Evolutionary conservation across 257 asterid genomes (phyloP).

Genomic region (Solanum tarapatanum): DNA sequence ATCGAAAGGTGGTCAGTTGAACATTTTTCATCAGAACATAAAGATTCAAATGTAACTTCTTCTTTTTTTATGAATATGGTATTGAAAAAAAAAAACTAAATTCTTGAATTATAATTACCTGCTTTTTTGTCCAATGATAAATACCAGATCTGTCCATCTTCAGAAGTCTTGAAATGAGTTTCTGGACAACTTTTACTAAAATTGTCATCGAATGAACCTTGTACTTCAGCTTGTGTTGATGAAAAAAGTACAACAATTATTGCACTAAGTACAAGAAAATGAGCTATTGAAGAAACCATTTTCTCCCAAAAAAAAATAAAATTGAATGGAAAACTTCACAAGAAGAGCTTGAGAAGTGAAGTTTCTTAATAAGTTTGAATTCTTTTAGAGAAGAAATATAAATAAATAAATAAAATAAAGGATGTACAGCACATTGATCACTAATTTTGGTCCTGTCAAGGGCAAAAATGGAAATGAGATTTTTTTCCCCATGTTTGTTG

Average conservation of each 20-base stretch:
- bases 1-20: background rate
- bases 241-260: constrained; percentile 9
- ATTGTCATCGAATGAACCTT: constrained; percentile 42
- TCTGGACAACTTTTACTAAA: constrained; percentile 82
- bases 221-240: constrained; percentile 19
- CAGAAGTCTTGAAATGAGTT: constrained; percentile 74
- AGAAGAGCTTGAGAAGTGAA: background rate
- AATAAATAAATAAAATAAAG: background rate
- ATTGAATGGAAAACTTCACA: background rate
- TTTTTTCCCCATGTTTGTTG: background rate
- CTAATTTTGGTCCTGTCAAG: background rate
- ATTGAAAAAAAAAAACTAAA: background rate
- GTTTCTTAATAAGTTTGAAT: constrained; percentile 7
- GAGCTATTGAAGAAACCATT: constrained; percentile 19
- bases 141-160: constrained; percentile 86
- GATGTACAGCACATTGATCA: background rate
- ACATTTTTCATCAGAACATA: no score
- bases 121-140: constrained; percentile 62
- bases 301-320: constrained; percentile 10
- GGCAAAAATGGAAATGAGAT: background rate
- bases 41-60: background rate
- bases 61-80: no score
- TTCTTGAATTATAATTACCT: constrained; percentile 20
- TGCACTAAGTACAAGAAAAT: constrained; percentile 19
- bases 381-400: background rate